Base-by-base conservation (phyloP, 2,329 filamentous ascomycete genomes). In the Exophiala spinifera region DNA sequence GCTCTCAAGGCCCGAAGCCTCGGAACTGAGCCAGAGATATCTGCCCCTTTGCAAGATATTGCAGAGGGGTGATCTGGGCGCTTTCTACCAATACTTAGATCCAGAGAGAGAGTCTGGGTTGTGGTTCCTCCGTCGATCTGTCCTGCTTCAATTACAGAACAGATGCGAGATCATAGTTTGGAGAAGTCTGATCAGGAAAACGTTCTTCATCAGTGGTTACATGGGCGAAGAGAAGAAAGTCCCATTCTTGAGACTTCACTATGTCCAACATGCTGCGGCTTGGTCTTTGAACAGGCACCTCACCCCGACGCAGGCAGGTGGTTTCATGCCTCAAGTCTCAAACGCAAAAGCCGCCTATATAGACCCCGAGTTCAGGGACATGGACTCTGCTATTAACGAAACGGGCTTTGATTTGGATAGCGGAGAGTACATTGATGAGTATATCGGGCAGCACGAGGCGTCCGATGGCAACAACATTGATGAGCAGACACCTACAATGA, bases 111-210 rank as follows among this genome's bases (percentile, higher is more conserved):
- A 70, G 3, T 49, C 47, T 19, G 67, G 74, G 14, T 71, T 79
- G 44, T 96, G 89, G 86, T 86, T 96, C 55, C 82, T 89, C 23
- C 79, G 81, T 36, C 87, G 85, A 67, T 86, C 88, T 1, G 79
- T 96, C 21, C 80, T 95, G 19, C 78, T 95, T 4, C 84, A 87
- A 13, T 76, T 96, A 10, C 80, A 84, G 2, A 88, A 89, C 65
- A 83, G 89, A 49, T 86, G 91, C 54, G 87, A 94, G 52, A 83
- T 89, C 1, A 76, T 95, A 2, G 82, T 95, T 11, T 96, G 90
- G 90, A 84, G 92, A 13, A 88, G 87, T 1, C 79, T 97, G 5
- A 82, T 87, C 15, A 83, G 91, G 25, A 86, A 85, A 61, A 83
- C 86, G 0, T 96, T 95, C 69, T 73, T 92, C 8, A 76, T 94